These are phyloP conservation scores for Tolypocladium tundrense DNA, from an alignment of 2,329 filamentous ascomycete species.

Conservation along the genomic window DNA sequence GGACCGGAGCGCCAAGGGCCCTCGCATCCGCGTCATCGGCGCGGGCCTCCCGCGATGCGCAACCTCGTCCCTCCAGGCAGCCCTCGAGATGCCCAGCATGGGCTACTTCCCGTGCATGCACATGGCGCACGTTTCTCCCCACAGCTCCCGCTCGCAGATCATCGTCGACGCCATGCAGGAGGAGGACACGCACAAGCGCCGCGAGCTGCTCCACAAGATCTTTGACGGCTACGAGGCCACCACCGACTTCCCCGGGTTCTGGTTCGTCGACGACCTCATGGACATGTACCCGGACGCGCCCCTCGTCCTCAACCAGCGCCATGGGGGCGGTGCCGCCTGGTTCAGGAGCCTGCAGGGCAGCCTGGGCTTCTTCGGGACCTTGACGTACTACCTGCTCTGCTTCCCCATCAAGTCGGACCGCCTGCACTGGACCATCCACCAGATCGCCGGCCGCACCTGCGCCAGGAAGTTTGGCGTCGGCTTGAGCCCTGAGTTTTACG, in stretches of 20 bases:
- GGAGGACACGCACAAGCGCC: constrained; percentile 12
- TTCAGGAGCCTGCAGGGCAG: constrained; percentile 13
- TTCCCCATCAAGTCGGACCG: constrained; percentile 17
- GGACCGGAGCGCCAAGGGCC: constrained; percentile 7
- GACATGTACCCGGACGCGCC: constrained; percentile 25
- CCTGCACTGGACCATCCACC: constrained; percentile 15
- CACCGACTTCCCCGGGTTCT: constrained; percentile 19
- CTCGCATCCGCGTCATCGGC: constrained; percentile 15
- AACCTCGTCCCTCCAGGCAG: constrained; percentile 24
- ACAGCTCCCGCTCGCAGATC: constrained; percentile 12
- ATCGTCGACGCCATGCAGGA: constrained; percentile 17
- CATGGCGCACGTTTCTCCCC: constrained; percentile 18
- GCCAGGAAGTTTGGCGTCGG: constrained; percentile 5
- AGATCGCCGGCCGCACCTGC: constrained; percentile 1
- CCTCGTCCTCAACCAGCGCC: constrained; percentile 21
- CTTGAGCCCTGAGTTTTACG: constrained; percentile 8
- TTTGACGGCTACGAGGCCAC: constrained; percentile 19
- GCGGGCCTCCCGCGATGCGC: constrained; percentile 23
- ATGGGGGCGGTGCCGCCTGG: constrained; percentile 14
- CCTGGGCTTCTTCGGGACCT: constrained; percentile 17
- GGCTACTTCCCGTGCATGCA: constrained; percentile 21
- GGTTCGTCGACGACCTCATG: constrained; percentile 25
- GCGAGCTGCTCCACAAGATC: constrained; percentile 18
- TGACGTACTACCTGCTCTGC: constrained; percentile 13
- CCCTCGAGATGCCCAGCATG: constrained; percentile 17